phyloP scores from a whole-genome alignment of 768 basidiomycete species.

The Termitomyces sp. region DNA sequence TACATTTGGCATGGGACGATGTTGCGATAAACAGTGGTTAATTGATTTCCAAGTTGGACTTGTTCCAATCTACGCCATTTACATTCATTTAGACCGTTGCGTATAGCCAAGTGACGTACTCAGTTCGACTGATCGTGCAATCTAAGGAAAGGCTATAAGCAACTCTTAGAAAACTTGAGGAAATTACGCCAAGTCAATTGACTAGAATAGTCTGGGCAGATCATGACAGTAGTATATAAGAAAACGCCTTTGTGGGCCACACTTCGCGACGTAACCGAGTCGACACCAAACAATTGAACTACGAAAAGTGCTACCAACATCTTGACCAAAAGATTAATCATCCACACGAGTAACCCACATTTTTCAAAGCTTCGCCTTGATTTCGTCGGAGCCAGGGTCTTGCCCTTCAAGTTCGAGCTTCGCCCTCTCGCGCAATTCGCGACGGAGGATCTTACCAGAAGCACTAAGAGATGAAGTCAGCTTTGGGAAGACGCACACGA shows the following conservation, averaged over 20 bases:
- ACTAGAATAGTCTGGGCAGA: too few species aligned
- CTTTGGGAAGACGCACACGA: not conserved
- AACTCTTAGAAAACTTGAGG: too few species aligned
- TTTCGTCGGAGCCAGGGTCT: constrained; percentile 27
- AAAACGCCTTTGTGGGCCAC: not conserved
- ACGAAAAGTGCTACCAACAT: not conserved
- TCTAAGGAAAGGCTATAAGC: too few species aligned
- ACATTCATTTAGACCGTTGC: too few species aligned
- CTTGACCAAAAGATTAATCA: not conserved
- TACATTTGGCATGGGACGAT: too few species aligned
- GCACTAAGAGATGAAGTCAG: constrained; percentile 37
- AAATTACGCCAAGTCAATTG: too few species aligned
- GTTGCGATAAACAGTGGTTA: too few species aligned
- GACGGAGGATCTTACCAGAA: constrained; percentile 83
- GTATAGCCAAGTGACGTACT: too few species aligned
- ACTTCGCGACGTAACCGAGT: not conserved
- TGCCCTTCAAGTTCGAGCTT: constrained; percentile 46
- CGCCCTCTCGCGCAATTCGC: constrained; percentile 66
- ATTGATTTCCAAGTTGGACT: too few species aligned
- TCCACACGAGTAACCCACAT: not conserved
- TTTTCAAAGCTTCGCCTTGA: constrained; percentile 28
- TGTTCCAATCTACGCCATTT: too few species aligned
- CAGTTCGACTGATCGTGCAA: too few species aligned
- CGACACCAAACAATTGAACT: not conserved
- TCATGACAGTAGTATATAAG: not conserved